Conservation (phyloP, 202 grass and related monocot species). For the Panicum hallii region DNA sequence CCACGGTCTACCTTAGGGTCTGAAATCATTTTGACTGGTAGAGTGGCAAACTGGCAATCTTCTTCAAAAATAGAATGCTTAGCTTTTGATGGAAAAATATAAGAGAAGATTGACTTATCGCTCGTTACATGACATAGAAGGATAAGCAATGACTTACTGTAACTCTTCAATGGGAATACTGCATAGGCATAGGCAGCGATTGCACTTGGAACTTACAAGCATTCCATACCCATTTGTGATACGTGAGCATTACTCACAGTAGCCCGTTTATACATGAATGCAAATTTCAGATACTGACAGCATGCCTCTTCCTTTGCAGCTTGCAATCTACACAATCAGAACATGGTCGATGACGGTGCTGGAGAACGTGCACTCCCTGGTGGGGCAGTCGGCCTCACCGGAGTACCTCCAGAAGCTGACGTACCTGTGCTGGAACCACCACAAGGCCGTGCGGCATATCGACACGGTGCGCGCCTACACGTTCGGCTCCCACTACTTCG, state of each 20-base stretch:
- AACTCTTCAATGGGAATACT: background rate
- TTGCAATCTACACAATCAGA: conserved; percentile 92
- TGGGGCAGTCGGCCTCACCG: conserved; percentile 82
- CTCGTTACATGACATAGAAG: background rate
- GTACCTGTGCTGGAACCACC: conserved; percentile 97
- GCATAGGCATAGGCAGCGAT: background rate
- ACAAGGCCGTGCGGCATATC: conserved; percentile 91
- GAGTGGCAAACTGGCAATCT: background rate
- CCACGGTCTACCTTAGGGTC: background rate
- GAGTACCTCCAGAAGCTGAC: conserved; percentile 97
- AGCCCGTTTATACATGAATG: background rate
- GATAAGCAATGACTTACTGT: background rate
- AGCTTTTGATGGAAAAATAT: background rate
- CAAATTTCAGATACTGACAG: background rate
- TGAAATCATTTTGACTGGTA: background rate
- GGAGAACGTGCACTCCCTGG: conserved; percentile 95
- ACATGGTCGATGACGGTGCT: conserved; percentile 97
- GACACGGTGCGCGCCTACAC: conserved; percentile 97
- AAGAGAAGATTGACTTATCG: background rate
- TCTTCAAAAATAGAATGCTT: background rate
- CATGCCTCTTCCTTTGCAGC: conserved; percentile 43
- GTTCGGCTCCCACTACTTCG: conserved; percentile 96
- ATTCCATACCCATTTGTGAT: background rate
- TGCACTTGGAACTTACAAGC: background rate
- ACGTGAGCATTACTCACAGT: background rate